Conservation (phyloP, 2,329 filamentous ascomycete species). For the Torrubiella hemipterigena region DNA sequence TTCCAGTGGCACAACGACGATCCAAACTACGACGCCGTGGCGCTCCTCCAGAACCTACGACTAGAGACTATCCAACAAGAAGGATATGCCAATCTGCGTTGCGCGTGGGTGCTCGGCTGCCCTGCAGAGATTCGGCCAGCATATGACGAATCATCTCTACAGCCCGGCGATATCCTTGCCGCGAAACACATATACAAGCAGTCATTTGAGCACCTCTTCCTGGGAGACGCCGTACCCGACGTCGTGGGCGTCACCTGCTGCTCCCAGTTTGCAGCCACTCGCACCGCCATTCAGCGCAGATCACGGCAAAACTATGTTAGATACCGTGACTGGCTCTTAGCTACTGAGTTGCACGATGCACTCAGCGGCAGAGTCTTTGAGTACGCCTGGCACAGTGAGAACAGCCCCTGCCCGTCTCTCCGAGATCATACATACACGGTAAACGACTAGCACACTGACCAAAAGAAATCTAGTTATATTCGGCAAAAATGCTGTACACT, state of each 20-base stretch:
- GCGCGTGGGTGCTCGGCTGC: slow-evolving; percentile 45
- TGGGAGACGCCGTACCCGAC: slow-evolving; percentile 27
- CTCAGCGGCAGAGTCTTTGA: slow-evolving; percentile 49
- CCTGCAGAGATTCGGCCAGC: slow-evolving; percentile 31
- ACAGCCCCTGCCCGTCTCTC: slow-evolving; percentile 7
- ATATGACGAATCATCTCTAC: slow-evolving; percentile 16
- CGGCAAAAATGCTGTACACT: slow-evolving; percentile 43
- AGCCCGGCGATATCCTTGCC: slow-evolving; percentile 21
- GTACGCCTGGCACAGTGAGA: slow-evolving; percentile 52
- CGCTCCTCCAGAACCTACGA: slow-evolving; percentile 33
- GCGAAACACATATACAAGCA: slow-evolving; percentile 27
- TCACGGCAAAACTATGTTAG: slow-evolving; percentile 41
- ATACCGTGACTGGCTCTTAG: slow-evolving; percentile 46
- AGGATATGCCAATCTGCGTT: slow-evolving; percentile 50
- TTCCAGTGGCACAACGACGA: slow-evolving; percentile 42
- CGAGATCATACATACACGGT: neutral
- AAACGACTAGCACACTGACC: too few species aligned
- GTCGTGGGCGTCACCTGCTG: slow-evolving; percentile 46
- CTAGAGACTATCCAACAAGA: slow-evolving; percentile 34
- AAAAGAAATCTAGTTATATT: too few species aligned
- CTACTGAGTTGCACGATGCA: slow-evolving; percentile 40
- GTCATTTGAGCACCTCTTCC: slow-evolving; percentile 29
- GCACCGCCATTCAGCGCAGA: slow-evolving; percentile 34
- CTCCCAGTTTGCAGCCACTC: slow-evolving; percentile 51
- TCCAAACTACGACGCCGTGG: slow-evolving; percentile 38